Conservation (phyloP, 2,329 filamentous ascomycete species). For the Verticillium klebahnii region DNA sequence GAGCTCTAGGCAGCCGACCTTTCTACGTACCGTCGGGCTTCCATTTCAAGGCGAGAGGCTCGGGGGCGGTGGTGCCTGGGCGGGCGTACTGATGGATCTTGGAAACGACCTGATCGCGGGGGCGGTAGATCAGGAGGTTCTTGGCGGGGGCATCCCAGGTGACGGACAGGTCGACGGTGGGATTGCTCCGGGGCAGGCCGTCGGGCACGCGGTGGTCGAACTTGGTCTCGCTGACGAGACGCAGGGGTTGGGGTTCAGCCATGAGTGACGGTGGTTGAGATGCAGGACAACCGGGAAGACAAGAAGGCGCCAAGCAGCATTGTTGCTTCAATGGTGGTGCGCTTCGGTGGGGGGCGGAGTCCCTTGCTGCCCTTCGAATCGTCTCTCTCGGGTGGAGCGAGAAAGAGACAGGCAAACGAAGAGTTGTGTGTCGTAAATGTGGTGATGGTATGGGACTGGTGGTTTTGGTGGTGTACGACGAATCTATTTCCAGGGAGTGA, state of each 20-base stretch:
- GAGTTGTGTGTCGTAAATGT: too few relatives aligned
- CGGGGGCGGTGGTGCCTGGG: conserved; percentile 33
- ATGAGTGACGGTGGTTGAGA: conserved; percentile 6
- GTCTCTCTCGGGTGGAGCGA: too few relatives aligned
- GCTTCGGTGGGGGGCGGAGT: background rate
- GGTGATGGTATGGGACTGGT: too few relatives aligned
- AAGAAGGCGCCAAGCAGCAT: background rate
- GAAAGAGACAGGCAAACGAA: too few relatives aligned
- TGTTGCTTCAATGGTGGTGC: background rate
- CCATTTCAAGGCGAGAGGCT: conserved; percentile 53
- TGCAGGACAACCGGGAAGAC: background rate
- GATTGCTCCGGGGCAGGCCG: conserved; percentile 68
- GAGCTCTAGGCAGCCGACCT: too few relatives aligned
- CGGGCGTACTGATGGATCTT: conserved; percentile 42
- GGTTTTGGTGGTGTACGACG: too few relatives aligned
- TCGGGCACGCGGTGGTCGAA: conserved; percentile 51
- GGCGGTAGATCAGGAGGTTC: conserved; percentile 70
- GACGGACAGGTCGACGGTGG: conserved; percentile 78
- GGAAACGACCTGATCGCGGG: conserved; percentile 65
- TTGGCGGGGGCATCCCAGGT: conserved; percentile 62
- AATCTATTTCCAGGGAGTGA: too few relatives aligned
- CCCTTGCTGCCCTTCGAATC: background rate
- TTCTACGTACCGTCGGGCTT: conserved; percentile 57
- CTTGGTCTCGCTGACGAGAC: conserved; percentile 51
- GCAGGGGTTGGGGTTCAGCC: conserved; percentile 29